A percentile compares a stretch with the other conserved stretches of the same genome.
Conservation (phyloP, 805 yeast species). For the Metschnikowia amazonensis region DNA sequence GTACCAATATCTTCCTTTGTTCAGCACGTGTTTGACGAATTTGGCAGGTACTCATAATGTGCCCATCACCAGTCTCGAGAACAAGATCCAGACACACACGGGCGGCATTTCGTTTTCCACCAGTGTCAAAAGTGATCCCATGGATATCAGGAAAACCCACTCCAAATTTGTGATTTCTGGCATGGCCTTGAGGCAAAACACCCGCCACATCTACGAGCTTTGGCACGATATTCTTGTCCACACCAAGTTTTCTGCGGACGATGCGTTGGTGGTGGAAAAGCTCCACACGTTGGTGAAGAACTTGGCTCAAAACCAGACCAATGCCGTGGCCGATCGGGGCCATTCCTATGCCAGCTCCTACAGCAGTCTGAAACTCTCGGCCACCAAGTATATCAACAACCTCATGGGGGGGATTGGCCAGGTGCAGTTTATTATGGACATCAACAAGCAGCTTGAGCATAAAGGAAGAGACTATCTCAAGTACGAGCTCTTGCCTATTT, state of each 20-base stretch:
- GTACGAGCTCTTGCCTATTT: constrained; percentile 59
- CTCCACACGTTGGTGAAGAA: constrained; percentile 69
- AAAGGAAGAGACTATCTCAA: constrained; percentile 33
- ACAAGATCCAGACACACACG: constrained; percentile 73
- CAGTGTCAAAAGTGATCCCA: constrained; percentile 54
- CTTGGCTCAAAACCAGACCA: constrained; percentile 70
- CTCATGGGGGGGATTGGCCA: constrained; percentile 72
- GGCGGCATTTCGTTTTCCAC: constrained; percentile 77
- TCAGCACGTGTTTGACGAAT: constrained; percentile 74
- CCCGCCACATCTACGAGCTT: constrained; percentile 55
- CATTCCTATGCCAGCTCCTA: constrained; percentile 74
- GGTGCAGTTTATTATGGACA: constrained; percentile 59
- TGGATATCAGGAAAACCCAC: constrained; percentile 42
- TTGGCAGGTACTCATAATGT: constrained; percentile 73
- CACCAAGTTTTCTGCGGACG: constrained; percentile 59
- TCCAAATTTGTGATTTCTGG: constrained; percentile 61
- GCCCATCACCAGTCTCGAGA: constrained; percentile 77
- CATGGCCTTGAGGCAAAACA: constrained; percentile 63
- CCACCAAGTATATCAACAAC: constrained; percentile 59
- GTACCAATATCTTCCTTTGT: constrained; percentile 70
- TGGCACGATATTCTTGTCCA: constrained; percentile 65
- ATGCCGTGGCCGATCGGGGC: constrained; percentile 81
- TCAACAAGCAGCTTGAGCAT: constrained; percentile 48
- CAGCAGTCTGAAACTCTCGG: constrained; percentile 62
- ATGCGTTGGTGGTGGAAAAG: constrained; percentile 50